These are phyloP conservation scores for Epicoccum sorghinum DNA, from an alignment of 2,329 filamentous ascomycete genomes.

Conservation along the genomic window DNA sequence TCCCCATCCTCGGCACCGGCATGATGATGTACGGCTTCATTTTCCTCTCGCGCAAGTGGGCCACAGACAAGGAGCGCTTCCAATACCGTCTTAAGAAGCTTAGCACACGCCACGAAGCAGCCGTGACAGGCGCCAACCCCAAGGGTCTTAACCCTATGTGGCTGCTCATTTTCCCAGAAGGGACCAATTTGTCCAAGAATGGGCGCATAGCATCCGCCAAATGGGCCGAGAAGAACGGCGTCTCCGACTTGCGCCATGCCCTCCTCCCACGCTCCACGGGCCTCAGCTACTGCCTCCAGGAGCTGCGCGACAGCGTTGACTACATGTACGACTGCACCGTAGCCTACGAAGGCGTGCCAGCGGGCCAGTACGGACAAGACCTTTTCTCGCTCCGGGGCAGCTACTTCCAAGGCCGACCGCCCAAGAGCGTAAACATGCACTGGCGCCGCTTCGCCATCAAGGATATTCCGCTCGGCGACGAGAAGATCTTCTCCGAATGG, in stretches of 20 bases:
- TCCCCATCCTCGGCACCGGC: conserved; percentile 79
- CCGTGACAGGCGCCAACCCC: conserved; percentile 42
- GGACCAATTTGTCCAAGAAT: conserved; percentile 81
- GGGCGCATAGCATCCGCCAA: conserved; percentile 70
- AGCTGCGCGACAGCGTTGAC: conserved; percentile 75
- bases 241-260: conserved; percentile 72
- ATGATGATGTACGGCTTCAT: conserved; percentile 91
- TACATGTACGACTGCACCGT: conserved; percentile 94
- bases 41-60: conserved; percentile 92
- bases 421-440: conserved; percentile 94
- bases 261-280: conserved; percentile 82
- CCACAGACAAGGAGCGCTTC: conserved; percentile 75
- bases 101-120: conserved; percentile 54
- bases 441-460: conserved; percentile 85
- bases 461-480: conserved; percentile 79
- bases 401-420: conserved; percentile 86
- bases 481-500: conserved; percentile 79
- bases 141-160: conserved; percentile 78
- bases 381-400: conserved; percentile 85
- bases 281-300: conserved; percentile 77
- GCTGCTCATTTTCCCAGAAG: conserved; percentile 86
- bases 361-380: conserved; percentile 76
- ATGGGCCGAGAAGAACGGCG: conserved; percentile 76
- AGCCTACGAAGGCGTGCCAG: conserved; percentile 87
- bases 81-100: conserved; percentile 76